phyloP scores from a whole-genome alignment of 2,329 filamentous ascomycete species.

The Colletotrichum lini region DNA sequence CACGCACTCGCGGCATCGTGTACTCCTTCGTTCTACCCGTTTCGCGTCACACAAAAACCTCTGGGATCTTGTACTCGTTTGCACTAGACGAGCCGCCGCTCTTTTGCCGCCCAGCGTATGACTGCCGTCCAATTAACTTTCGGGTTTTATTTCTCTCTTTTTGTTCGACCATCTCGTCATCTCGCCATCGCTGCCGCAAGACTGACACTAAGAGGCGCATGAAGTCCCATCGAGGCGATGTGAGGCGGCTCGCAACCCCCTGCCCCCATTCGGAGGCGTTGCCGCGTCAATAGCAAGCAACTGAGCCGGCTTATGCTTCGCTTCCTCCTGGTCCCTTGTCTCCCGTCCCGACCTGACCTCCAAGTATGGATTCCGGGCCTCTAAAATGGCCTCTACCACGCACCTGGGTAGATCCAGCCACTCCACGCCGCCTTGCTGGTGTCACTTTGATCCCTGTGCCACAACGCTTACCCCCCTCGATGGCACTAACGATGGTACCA shows the following conservation, averaged over 20 bases:
- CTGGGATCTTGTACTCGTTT: constrained; percentile 2
- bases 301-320: not conserved
- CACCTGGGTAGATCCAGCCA: constrained; percentile 40
- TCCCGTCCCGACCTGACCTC: not conserved
- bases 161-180: not conserved
- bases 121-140: not conserved
- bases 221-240: not conserved
- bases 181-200: not conserved
- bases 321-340: not conserved
- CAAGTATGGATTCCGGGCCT: constrained; percentile 17
- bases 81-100: constrained; percentile 1
- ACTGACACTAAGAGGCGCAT: not conserved
- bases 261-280: not conserved
- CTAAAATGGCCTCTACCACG: constrained; percentile 32
- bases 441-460: constrained; percentile 28
- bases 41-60: not conserved
- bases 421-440: constrained; percentile 18
- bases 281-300: not conserved
- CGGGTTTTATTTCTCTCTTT: not conserved
- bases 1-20: constrained; percentile 1
- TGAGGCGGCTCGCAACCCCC: not conserved
- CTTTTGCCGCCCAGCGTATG: not conserved
- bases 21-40: not conserved
- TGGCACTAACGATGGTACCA: constrained; percentile 3
- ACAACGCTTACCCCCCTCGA: constrained; percentile 16